A percentile compares a stretch with the other conserved stretches of the same genome.
These are phyloP conservation scores for Neophaeococcomyces aloes DNA, from an alignment of 2,329 filamentous ascomycete genomes.

Conservation along the genomic window DNA sequence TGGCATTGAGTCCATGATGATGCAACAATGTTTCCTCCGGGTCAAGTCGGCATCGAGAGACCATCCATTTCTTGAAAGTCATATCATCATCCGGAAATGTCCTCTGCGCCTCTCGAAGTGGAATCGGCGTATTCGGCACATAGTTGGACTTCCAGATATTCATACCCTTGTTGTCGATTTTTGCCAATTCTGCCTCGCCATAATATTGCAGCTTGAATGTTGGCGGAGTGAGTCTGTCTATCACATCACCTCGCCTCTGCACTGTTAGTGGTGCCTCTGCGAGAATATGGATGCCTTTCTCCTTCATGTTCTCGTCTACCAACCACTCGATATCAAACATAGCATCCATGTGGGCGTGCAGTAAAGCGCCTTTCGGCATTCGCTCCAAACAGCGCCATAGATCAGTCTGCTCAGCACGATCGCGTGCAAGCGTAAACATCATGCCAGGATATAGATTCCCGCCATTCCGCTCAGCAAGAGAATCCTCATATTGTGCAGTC, in stretches of 20 bases:
- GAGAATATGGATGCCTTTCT: slow-evolving; percentile 24
- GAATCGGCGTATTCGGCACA: slow-evolving; percentile 46
- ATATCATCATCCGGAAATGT: slow-evolving; percentile 64
- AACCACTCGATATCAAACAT: slow-evolving; percentile 83
- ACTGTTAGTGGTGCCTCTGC: slow-evolving; percentile 15
- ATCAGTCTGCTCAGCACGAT: slow-evolving; percentile 72
- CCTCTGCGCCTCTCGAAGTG: slow-evolving; percentile 54
- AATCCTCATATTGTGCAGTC: slow-evolving; percentile 63
- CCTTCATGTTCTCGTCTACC: slow-evolving; percentile 55
- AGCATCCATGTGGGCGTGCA: slow-evolving; percentile 83
- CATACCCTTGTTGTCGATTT: slow-evolving; percentile 20
- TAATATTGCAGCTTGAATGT: slow-evolving; percentile 18
- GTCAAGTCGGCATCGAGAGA: slow-evolving; percentile 60
- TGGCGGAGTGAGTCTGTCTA: background rate
- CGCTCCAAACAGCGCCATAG: slow-evolving; percentile 73
- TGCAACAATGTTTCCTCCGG: slow-evolving; percentile 64
- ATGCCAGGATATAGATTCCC: slow-evolving; percentile 72
- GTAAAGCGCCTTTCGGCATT: slow-evolving; percentile 79
- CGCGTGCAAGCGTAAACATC: slow-evolving; percentile 82
- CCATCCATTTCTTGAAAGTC: slow-evolving; percentile 66
- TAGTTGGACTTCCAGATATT: slow-evolving; percentile 60
- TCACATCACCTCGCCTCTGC: slow-evolving; percentile 8
- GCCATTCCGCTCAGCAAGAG: slow-evolving; percentile 50
- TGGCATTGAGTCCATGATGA: slow-evolving; percentile 69
- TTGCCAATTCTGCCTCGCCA: slow-evolving; percentile 14